A percentile compares a stretch with the other conserved stretches of the same genome.
Evolutionary conservation across 2,329 filamentous ascomycete species (phyloP).

Genomic region (Nectriaceae sp.): DNA sequence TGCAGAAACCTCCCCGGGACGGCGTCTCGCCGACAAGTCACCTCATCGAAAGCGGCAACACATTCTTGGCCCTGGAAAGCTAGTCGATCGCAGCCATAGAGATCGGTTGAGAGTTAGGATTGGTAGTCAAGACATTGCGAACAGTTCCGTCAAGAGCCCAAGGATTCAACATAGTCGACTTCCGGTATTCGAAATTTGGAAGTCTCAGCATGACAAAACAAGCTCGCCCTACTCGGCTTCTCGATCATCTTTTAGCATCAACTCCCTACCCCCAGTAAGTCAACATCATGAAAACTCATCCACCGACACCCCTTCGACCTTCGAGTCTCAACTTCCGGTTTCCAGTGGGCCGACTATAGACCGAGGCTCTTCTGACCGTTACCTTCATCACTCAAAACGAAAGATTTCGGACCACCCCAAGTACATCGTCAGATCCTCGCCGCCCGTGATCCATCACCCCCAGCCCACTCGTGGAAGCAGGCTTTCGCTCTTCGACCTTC

Average conservation of each 20-base stretch:
- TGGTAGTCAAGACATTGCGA: constrained; percentile 27
- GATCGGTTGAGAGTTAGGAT: constrained; percentile 29
- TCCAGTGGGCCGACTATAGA: not conserved
- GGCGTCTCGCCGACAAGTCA: not conserved
- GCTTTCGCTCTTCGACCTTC: constrained; percentile 10
- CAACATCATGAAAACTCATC: not conserved
- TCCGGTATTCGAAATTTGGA: constrained; percentile 1
- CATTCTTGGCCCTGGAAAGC: not conserved
- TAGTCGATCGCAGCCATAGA: not conserved
- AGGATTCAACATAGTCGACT: constrained; percentile 3
- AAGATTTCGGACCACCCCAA: constrained; percentile 10
- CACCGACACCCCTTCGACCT: not conserved
- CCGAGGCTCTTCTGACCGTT: not conserved
- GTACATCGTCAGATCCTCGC: constrained; percentile 16
- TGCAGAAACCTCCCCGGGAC: not conserved
- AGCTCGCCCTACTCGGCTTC: not conserved
- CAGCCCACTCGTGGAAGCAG: constrained; percentile 19
- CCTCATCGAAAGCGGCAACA: not conserved
- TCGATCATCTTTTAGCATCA: not conserved
- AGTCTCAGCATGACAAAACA: not conserved
- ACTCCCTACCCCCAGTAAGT: not conserved
- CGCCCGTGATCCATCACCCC: constrained; percentile 28
- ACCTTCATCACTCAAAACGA: not conserved
- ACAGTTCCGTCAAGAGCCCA: constrained; percentile 28
- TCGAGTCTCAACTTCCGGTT: not conserved